phyloP scores from a whole-genome alignment of 805 yeast species.

The Hanseniaspora pseudoguilliermondii region DNA sequence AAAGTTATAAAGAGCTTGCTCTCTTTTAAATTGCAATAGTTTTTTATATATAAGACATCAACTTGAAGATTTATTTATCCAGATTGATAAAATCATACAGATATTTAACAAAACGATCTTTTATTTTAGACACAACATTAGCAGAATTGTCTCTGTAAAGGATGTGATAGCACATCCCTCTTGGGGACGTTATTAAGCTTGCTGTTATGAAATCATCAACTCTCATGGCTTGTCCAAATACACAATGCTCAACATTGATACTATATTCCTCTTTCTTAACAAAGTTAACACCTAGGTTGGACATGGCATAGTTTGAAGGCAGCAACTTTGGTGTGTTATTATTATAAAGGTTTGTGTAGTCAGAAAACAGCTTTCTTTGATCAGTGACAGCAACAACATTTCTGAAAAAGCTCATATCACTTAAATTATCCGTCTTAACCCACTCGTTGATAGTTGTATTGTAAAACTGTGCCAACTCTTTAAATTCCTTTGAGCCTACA shows the following conservation, averaged over 20 bases:
- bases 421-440: not conserved
- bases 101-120: not conserved
- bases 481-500: not conserved
- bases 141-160: not conserved
- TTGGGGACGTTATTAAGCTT: not conserved
- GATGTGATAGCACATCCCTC: not conserved
- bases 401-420: not conserved
- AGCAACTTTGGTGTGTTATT: not conserved
- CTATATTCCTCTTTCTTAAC: not conserved
- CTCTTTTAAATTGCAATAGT: no score
- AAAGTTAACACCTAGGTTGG: constrained; percentile 5
- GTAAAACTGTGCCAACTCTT: not conserved
- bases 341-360: not conserved
- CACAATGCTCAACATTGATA: not conserved
- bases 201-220: not conserved
- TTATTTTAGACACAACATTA: not conserved
- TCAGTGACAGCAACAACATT: not conserved
- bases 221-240: constrained; percentile 9
- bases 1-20: no score
- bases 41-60: not conserved
- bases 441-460: not conserved
- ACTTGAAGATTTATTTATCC: not conserved
- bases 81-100: not conserved
- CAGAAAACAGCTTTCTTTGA: not conserved
- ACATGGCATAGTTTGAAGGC: not conserved